Evolutionary conservation across 2,329 filamentous ascomycete genomes (phyloP).

Genomic region (Botrytis sinoallii): DNA sequence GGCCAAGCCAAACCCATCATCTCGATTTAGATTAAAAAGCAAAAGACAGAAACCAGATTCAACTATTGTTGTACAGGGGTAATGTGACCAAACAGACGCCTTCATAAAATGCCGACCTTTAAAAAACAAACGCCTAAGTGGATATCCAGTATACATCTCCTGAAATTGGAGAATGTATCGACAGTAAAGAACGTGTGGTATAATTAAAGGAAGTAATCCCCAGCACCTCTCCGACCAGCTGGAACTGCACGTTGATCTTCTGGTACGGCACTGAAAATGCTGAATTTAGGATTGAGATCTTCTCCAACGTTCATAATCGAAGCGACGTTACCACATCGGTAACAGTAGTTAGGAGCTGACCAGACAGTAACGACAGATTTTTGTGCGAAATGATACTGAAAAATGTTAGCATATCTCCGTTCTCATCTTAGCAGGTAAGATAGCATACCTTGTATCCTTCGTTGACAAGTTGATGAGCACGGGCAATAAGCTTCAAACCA

Average conservation of each 20-base stretch:
- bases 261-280: constrained; percentile 85
- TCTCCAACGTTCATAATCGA: constrained; percentile 87
- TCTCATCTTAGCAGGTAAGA: background rate
- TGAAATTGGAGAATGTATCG: constrained; percentile 8
- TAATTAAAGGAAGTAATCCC: constrained; percentile 62
- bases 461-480: constrained; percentile 73
- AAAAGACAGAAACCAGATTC: constrained; percentile 16
- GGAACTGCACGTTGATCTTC: constrained; percentile 80
- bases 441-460: constrained; percentile 65
- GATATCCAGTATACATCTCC: constrained; percentile 17
- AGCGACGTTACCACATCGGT: constrained; percentile 54
- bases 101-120: constrained; percentile 16
- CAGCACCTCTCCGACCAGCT: constrained; percentile 62
- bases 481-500: constrained; percentile 66
- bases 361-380: constrained; percentile 86
- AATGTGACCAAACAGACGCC: constrained; percentile 13
- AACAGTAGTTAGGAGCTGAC: constrained; percentile 49
- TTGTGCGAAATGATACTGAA: constrained; percentile 84
- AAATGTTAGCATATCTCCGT: constrained; percentile 34
- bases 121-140: constrained; percentile 8
- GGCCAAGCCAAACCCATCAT: constrained; percentile 5
- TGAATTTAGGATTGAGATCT: constrained; percentile 85
- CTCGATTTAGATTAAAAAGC: constrained; percentile 1
- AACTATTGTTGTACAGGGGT: constrained; percentile 17
- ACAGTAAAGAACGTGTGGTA: constrained; percentile 19